Percentiles rank a stretch among this genome's conserved stretches.
Conservation (phyloP, 441 rosid species). For the Populus hybrid region DNA sequence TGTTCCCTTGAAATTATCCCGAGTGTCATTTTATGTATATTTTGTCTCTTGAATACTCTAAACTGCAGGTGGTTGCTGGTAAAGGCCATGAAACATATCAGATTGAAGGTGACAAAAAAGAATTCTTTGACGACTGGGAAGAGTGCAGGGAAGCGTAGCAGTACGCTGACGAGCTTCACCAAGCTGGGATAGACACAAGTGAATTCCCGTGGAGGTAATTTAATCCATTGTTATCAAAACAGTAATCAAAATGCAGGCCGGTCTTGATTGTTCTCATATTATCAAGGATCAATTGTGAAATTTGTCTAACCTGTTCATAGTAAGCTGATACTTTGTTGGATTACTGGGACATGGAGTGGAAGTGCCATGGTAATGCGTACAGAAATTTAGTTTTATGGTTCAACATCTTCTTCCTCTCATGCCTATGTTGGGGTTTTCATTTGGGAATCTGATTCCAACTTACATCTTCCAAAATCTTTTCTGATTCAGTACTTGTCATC, state of each 20-base stretch:
- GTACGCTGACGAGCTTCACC: constrained; percentile 89
- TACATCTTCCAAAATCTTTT: too few species aligned
- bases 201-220: constrained; percentile 98
- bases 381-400: not conserved
- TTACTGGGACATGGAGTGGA: not conserved
- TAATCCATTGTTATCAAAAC: not conserved
- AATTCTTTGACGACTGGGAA: constrained; percentile 84
- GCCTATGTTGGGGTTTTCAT: not conserved
- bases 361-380: not conserved
- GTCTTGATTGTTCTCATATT: not conserved
- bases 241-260: not conserved
- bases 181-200: constrained; percentile 91
- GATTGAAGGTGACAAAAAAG: constrained; percentile 74
- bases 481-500: too few species aligned
- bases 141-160: constrained; percentile 93
- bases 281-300: not conserved
- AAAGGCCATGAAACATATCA: constrained; percentile 88
- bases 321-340: not conserved
- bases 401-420: not conserved
- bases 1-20: not conserved
- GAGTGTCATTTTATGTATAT: not conserved
- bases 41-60: constrained; percentile 5
- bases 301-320: not conserved
- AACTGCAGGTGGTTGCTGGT: constrained; percentile 72
- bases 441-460: not conserved